Percentiles rank a stretch among this genome's conserved stretches.
phyloP scores from a whole-genome alignment of 2,329 filamentous ascomycete genomes.

The Aaosphaeria pasadenensis region DNA sequence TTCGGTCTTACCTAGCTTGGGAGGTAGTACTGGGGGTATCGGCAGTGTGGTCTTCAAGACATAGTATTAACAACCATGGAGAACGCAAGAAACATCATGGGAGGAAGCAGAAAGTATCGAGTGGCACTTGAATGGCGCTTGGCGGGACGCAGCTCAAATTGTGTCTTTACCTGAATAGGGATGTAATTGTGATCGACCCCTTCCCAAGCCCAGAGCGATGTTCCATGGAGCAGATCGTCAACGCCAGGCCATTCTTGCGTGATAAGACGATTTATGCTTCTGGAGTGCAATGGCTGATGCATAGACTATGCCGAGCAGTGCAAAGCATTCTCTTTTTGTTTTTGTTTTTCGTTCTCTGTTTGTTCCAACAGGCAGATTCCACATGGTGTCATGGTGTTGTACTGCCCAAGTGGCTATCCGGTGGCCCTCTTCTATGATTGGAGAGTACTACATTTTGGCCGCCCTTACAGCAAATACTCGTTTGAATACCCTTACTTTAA shows the following conservation, averaged over 20 bases:
- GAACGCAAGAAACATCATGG: not conserved
- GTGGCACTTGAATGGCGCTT: conserved; percentile 18
- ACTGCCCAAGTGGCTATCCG: too few species aligned
- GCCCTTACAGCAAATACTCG: too few species aligned
- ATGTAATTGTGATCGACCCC: conserved; percentile 18
- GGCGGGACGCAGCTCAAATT: conserved; percentile 29
- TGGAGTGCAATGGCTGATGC: not conserved
- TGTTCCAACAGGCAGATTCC: too few species aligned
- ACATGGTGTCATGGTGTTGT: too few species aligned
- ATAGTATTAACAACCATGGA: conserved; percentile 22
- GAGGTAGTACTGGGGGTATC: conserved; percentile 26
- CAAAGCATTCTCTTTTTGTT: not conserved
- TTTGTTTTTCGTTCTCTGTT: too few species aligned
- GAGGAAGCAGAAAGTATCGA: conserved; percentile 13
- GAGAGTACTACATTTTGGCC: too few species aligned
- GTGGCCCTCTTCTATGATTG: too few species aligned
- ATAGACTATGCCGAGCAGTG: conserved; percentile 5
- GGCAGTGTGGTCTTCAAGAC: conserved; percentile 16
- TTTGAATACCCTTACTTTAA: too few species aligned
- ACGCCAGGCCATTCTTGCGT: conserved; percentile 8
- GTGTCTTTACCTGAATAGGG: conserved; percentile 31
- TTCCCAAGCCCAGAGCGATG: conserved; percentile 8
- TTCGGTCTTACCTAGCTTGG: conserved; percentile 24
- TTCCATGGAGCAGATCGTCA: conserved; percentile 9
- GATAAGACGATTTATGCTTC: conserved; percentile 11